A percentile compares a stretch with the other conserved stretches of the same genome.
phyloP scores from a whole-genome alignment of 257 asterid species.

The Apocynum venetum region DNA sequence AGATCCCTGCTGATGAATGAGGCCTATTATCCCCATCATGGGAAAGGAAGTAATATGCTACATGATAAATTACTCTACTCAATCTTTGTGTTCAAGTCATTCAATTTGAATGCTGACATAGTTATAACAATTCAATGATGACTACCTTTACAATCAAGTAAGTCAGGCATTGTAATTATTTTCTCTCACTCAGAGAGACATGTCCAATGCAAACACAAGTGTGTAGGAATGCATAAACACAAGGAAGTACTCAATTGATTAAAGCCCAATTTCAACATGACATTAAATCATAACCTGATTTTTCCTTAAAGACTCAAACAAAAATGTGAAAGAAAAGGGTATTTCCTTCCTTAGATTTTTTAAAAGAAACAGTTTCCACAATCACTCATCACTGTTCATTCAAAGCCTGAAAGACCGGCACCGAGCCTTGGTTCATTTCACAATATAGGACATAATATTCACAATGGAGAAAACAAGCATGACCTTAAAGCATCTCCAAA shows the following conservation, averaged over 20 bases:
- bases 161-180: neutral
- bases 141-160: neutral
- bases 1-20: neutral
- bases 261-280: neutral
- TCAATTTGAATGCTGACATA: neutral
- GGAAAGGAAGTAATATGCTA: neutral
- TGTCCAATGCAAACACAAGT: neutral
- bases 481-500: neutral
- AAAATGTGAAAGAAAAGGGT: neutral
- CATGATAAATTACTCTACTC: neutral
- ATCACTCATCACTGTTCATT: no score
- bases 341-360: no score
- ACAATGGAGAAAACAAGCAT: neutral
- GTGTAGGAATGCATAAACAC: neutral
- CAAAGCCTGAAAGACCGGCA: no score
- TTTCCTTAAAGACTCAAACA: neutral
- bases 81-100: neutral
- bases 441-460: no score
- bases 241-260: neutral
- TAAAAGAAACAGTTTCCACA: neutral
- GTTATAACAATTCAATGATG: neutral
- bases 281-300: neutral
- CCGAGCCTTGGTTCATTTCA: no score
- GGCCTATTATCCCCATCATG: neutral
- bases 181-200: neutral